A percentile compares a stretch with the other conserved stretches of the same genome.
phyloP scores from a whole-genome alignment of 2,329 filamentous ascomycete species.

The Penicillium italicum region DNA sequence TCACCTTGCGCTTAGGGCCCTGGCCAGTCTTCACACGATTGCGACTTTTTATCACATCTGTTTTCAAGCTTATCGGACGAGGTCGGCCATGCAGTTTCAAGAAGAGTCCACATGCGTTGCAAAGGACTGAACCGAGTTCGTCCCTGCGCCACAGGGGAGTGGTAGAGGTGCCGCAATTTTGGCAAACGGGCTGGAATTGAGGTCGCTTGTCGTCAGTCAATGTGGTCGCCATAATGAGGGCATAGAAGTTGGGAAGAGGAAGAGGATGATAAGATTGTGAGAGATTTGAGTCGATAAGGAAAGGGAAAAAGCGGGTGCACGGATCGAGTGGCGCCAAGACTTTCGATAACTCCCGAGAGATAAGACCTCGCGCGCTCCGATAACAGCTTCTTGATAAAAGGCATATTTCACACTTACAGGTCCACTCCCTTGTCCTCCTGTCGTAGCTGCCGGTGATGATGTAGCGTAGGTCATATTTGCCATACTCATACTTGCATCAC shows the following conservation, averaged over 20 bases:
- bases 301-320: conserved; percentile 36
- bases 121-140: conserved; percentile 90
- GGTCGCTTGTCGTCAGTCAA: conserved; percentile 51
- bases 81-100: conserved; percentile 93
- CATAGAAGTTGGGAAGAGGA: conserved; percentile 17
- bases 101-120: conserved; percentile 97
- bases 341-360: conserved; percentile 22
- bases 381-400: conserved; percentile 11
- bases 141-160: conserved; percentile 97
- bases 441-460: conserved; percentile 62
- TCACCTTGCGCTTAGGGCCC: conserved; percentile 78
- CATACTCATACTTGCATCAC: conserved; percentile 52
- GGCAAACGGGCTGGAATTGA: conserved; percentile 85
- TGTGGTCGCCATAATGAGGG: conserved; percentile 43
- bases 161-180: conserved; percentile 93
- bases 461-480: conserved; percentile 60
- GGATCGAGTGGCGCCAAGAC: conserved; percentile 38
- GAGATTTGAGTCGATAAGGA: conserved; percentile 49
- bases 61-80: conserved; percentile 93
- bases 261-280: conserved; percentile 42
- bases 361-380: conserved; percentile 20
- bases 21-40: conserved; percentile 92
- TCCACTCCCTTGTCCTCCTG: conserved; percentile 57
- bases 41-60: conserved; percentile 98
- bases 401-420: conserved; percentile 37